Percentiles rank a stretch among this genome's conserved stretches.
These are phyloP conservation scores for Fusarium pilosicola DNA, from an alignment of 2,329 filamentous ascomycete species.

Conservation along the genomic window DNA sequence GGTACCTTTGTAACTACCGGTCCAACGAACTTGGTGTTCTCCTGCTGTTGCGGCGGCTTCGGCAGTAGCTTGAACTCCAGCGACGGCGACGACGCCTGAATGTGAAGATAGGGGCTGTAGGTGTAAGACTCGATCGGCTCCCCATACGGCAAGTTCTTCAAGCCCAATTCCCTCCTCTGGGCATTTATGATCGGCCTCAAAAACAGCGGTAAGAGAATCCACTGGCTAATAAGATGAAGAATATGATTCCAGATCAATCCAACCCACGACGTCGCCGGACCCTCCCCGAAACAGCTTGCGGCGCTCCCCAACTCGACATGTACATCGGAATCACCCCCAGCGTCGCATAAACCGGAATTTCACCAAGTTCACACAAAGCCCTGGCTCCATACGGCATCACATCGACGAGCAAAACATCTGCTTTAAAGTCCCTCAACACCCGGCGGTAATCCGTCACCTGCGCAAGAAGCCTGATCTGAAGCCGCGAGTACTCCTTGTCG, in stretches of 20 bases:
- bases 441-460: slow-evolving; percentile 51
- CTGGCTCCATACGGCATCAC: slow-evolving; percentile 51
- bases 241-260: slow-evolving; percentile 44
- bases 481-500: slow-evolving; percentile 42
- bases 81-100: slow-evolving; percentile 50
- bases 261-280: slow-evolving; percentile 44
- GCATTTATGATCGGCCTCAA: slow-evolving; percentile 46
- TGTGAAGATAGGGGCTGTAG: slow-evolving; percentile 52
- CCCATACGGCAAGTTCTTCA: slow-evolving; percentile 43
- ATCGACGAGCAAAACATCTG: slow-evolving; percentile 51
- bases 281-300: slow-evolving; percentile 46
- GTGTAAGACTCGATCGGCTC: slow-evolving; percentile 47
- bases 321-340: slow-evolving; percentile 54
- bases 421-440: slow-evolving; percentile 42
- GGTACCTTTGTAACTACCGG: slow-evolving; percentile 46
- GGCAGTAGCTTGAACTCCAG: slow-evolving; percentile 48
- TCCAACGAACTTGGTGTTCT: slow-evolving; percentile 46
- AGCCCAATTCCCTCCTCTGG: slow-evolving; percentile 45
- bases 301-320: slow-evolving; percentile 44
- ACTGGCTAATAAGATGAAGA: slow-evolving; percentile 43
- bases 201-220: slow-evolving; percentile 41
- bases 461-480: slow-evolving; percentile 46
- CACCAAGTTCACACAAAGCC: slow-evolving; percentile 49
- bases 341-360: slow-evolving; percentile 50
- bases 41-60: slow-evolving; percentile 30